A percentile compares a stretch with the other conserved stretches of the same genome.
Conservation (phyloP, 345 rosid genomes). For the Eucalyptus regnans region DNA sequence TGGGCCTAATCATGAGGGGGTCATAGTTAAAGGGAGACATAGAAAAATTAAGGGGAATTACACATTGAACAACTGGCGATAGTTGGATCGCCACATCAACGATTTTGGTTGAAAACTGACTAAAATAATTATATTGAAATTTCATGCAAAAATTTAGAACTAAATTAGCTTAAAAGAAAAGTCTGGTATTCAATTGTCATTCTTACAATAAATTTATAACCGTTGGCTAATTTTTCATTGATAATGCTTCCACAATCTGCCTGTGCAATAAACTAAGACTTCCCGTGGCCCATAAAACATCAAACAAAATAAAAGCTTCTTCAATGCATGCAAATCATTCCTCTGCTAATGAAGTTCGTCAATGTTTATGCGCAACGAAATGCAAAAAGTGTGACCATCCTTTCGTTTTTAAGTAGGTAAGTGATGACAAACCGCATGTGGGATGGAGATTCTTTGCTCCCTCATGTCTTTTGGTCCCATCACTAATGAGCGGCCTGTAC, state of each 20-base stretch:
- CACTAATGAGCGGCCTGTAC: not conserved
- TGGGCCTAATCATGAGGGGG: not conserved
- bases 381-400: not conserved
- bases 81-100: not conserved
- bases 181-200: not conserved
- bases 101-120: not conserved
- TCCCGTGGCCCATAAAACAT: not conserved
- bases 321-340: not conserved
- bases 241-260: not conserved
- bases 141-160: not conserved
- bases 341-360: not conserved
- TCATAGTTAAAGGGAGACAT: not conserved
- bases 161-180: not conserved
- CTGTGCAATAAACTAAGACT: not conserved
- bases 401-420: not conserved
- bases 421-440: not conserved
- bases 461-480: not conserved
- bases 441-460: not conserved
- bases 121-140: rapidly evolving
- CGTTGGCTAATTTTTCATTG: not conserved
- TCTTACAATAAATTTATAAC: not conserved
- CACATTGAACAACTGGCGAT: not conserved
- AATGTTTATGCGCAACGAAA: not conserved
- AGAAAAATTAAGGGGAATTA: not conserved
- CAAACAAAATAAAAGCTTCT: not conserved